These are phyloP conservation scores for Claviceps digitariae DNA, from an alignment of 2,329 filamentous ascomycete genomes.

Conservation along the genomic window DNA sequence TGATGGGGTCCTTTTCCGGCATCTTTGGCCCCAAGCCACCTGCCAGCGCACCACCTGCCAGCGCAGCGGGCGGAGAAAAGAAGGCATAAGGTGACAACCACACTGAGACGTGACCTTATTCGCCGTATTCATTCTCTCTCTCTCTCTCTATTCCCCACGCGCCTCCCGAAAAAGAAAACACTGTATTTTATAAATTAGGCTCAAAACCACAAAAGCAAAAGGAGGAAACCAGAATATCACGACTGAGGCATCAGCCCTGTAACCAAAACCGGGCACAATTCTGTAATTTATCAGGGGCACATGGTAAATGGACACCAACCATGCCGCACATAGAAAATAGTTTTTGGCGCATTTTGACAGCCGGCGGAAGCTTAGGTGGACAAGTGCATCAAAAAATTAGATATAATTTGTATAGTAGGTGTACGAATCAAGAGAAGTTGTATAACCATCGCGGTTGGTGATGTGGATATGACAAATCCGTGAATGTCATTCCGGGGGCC, in stretches of 20 bases:
- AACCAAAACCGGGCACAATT: neutral
- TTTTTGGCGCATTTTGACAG: conserved; percentile 3
- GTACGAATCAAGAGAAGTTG: neutral
- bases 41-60: conserved; percentile 4
- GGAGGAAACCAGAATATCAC: neutral
- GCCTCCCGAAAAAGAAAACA: neutral
- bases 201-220: neutral
- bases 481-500: too few species aligned
- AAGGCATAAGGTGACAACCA: conserved; percentile 8
- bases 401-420: conserved; percentile 5
- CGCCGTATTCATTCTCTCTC: neutral
- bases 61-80: conserved; percentile 4
- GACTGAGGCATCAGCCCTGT: neutral
- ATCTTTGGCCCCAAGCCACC: conserved; percentile 14
- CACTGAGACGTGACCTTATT: neutral
- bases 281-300: neutral
- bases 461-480: neutral
- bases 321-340: conserved; percentile 1
- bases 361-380: neutral
- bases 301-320: neutral
- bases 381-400: neutral
- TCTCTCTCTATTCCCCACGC: neutral
- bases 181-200: neutral
- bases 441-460: neutral
- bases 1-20: conserved; percentile 60